Base-by-base conservation (phyloP, 306 rosid genomes). In the Coriaria nepalensis region DNA sequence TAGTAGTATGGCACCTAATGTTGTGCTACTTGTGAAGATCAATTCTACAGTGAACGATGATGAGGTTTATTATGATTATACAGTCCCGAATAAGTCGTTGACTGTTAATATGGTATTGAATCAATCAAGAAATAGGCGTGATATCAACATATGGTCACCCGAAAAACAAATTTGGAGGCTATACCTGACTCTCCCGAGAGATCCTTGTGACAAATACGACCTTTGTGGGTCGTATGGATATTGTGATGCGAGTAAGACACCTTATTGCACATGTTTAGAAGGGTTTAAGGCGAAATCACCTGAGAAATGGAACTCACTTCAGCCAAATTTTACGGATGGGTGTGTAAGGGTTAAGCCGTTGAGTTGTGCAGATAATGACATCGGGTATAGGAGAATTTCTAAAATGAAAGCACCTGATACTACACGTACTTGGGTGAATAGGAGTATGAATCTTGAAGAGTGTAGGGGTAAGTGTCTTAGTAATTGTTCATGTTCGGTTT, bases 311-410 rank as follows among this genome's bases (percentile, higher is more conserved):
- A 39, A 50, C 29, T 43, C 52, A 0, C 47, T 40, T 20, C 29
- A 20, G 29, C 29, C 29, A 66, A 65, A 72, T 33, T 61, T 45
- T 62, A 42, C 65, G 50, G 52, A 53, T n/a, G 92, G 92, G 10
- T 81, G 92, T 37, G 68, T 14, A 4, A 55, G 71, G 5, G 45
- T 46, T 35, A 44, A 53, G 37, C 60, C 42, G 4, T 44, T 68
- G 46, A 62, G 51, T 12, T 77, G 92, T 50, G 43, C 41, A 51
- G 51, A 49, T 13, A 51, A 37, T 6, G 60, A 61, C 55, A 20
- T 20, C 29, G 62, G 52, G 38, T 74, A 71, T 52, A 37, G 39
- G 10, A 47, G 4, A 29, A 14, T 11, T 14, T 7, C 35, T 1
- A 0, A 38, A 32, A 8, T 4, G 3, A 40, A 15, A 46, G 42